phyloP scores from a whole-genome alignment of 352 stramenopile genomes.

The Pythium coloratum region DNA sequence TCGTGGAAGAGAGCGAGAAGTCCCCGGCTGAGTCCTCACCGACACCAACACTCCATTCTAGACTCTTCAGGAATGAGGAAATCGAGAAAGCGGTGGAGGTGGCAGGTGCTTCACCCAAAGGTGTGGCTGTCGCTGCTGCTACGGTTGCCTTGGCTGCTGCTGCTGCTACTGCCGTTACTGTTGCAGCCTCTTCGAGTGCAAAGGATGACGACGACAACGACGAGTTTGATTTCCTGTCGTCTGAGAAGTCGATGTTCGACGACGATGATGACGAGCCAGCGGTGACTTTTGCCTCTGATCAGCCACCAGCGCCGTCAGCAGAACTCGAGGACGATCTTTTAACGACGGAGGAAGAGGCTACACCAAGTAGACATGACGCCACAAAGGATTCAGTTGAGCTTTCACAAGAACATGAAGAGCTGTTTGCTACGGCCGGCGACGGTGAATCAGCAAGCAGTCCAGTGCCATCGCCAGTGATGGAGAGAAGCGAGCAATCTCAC shows the following conservation, averaged over 20 bases:
- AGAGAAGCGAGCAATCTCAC: conserved; percentile 13
- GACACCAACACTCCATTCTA: conserved; percentile 9
- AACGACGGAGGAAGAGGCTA: not conserved
- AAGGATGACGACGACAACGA: conserved; percentile 14
- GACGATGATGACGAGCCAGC: not conserved
- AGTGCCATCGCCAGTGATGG: not conserved
- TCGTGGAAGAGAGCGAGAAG: not conserved
- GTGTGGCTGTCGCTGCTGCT: not conserved
- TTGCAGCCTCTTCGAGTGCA: not conserved
- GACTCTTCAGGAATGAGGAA: conserved; percentile 9
- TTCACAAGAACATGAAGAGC: not conserved
- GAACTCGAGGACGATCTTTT: not conserved
- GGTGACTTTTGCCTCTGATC: not conserved
- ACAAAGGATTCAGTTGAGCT: not conserved
- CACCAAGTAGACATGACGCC: not conserved
- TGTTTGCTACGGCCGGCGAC: not conserved
- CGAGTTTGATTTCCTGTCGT: conserved; percentile 41
- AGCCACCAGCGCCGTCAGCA: not conserved
- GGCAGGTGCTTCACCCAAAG: not conserved
- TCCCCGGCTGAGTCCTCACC: not conserved
- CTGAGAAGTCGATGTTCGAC: conserved; percentile 25
- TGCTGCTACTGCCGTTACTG: not conserved
- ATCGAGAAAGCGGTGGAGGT: not conserved
- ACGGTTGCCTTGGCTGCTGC: not conserved
- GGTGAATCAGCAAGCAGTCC: not conserved